These are phyloP conservation scores for Parastagonospora nodorum DNA, from an alignment of 2,329 filamentous ascomycete species.

Conservation along the genomic window DNA sequence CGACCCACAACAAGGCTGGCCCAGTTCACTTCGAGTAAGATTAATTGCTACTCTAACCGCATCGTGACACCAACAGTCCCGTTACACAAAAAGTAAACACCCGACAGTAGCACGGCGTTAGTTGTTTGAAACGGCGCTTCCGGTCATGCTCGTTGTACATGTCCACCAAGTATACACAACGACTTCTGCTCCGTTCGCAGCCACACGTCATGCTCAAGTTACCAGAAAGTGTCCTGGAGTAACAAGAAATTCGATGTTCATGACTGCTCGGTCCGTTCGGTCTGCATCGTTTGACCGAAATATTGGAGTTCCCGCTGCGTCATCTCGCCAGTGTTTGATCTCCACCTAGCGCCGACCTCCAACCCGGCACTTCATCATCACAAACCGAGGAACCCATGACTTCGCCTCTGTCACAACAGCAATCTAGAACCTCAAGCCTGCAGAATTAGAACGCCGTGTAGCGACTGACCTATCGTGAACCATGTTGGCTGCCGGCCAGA, in stretches of 20 bases:
- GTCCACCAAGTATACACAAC: not conserved
- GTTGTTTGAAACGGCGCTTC: conserved; percentile 1
- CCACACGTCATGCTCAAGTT: not conserved
- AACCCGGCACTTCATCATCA: conserved; percentile 18
- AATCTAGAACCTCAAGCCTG: conserved; percentile 15
- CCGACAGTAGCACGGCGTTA: conserved; percentile 1
- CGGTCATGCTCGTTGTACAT: not conserved
- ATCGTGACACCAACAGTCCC: conserved; percentile 2
- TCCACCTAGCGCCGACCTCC: conserved; percentile 25
- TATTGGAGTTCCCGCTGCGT: conserved; percentile 19
- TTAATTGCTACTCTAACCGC: not conserved
- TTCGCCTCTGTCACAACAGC: conserved; percentile 13
- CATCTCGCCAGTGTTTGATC: conserved; percentile 43
- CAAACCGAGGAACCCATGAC: conserved; percentile 10
- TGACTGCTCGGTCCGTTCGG: not conserved
- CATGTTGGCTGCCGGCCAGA: not conserved
- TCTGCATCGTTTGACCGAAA: not conserved
- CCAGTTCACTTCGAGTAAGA: no score
- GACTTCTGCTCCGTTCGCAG: not conserved
- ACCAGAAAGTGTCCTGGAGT: not conserved
- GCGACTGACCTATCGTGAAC: not conserved
- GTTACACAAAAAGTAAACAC: not conserved
- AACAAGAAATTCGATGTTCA: not conserved
- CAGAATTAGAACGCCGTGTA: conserved; percentile 8
- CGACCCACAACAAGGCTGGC: no score